Percentiles rank a stretch among this genome's conserved stretches.
Evolutionary conservation across 148 eudicot genomes (phyloP).

Genomic region (Silene uniflora): DNA sequence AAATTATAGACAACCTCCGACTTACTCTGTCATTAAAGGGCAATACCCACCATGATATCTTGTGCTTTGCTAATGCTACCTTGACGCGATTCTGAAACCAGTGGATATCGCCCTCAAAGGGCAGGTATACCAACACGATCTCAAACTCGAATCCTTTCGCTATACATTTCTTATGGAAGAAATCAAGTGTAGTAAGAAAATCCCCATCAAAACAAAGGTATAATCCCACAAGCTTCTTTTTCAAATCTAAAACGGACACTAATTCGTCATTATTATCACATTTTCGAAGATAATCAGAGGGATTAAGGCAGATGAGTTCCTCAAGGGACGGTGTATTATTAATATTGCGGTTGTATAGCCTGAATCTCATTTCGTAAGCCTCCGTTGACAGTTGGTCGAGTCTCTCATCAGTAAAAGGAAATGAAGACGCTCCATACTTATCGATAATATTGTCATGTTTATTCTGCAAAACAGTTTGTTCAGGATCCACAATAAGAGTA

Average conservation of each 20-base stretch:
- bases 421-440: no score
- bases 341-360: no score
- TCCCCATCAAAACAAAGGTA: background rate
- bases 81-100: background rate
- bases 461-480: background rate
- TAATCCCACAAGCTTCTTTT: constrained; percentile 1
- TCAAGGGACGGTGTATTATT: no score
- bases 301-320: background rate
- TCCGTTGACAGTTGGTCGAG: no score
- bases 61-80: background rate
- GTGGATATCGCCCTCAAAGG: background rate
- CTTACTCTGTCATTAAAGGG: background rate
- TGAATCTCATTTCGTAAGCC: no score
- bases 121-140: constrained; percentile 12
- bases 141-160: constrained; percentile 1
- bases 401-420: no score
- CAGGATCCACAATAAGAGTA: background rate
- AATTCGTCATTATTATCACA: background rate
- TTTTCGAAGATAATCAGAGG: background rate
- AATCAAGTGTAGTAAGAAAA: background rate
- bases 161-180: background rate
- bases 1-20: background rate
- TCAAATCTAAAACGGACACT: background rate
- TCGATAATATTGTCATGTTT: no score
- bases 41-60: constrained; percentile 3